Evolutionary conservation across 2,329 filamentous ascomycete species (phyloP), one percentile per base, ranked within the genome.

Genomic region (Teratosphaeria viscida): DNA sequence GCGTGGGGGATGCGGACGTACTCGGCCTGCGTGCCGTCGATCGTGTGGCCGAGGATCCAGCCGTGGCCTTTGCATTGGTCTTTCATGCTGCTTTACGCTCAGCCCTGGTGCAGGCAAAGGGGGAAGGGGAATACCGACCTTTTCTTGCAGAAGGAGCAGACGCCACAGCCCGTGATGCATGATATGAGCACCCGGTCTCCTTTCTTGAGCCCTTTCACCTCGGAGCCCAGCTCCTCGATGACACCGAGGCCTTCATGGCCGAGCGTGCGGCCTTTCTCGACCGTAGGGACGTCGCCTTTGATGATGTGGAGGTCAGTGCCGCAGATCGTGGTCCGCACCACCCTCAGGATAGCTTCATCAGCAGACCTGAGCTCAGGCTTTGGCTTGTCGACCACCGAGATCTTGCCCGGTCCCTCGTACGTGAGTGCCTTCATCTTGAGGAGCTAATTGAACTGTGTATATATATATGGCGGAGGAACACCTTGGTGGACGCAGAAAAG

Each of bases 11-110:
- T 76, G 23, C 79, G 74, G 43, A 82, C 80, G 61, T 78, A 82
- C 65, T 83, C 81, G n/a, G 81, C 81, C 65, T 83, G 81, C 0
- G 79, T 82, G 53, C 81, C 81, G 63, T 82, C 78, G 23, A 78
- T 74, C 0, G 71, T 73, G 64, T 84, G 79, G 23, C 82, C 81
- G 1, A 84, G 71, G 5, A 77, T 74, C 81, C 81, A 84, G 3
- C 81, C 81, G 29, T 80, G 81, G 12, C 75, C 78, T 7, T 72
- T 72, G 68, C 82, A 84, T 63, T 82, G 79, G 32, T 78, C 79
- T 60, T 74, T 73, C 77, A 83, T 81, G 26, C 77, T 78, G 54
- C 60, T 0, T 61, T 32, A 54, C 53, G 16, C 6, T 54, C 16
- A 54, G 53, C 27, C 12, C 23, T 19, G 11, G 52, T 12, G 8